Percentiles rank a stretch among this genome's conserved stretches.
These are phyloP conservation scores for Lentinula guzmanii DNA, from an alignment of 768 basidiomycete species.

Conservation along the genomic window DNA sequence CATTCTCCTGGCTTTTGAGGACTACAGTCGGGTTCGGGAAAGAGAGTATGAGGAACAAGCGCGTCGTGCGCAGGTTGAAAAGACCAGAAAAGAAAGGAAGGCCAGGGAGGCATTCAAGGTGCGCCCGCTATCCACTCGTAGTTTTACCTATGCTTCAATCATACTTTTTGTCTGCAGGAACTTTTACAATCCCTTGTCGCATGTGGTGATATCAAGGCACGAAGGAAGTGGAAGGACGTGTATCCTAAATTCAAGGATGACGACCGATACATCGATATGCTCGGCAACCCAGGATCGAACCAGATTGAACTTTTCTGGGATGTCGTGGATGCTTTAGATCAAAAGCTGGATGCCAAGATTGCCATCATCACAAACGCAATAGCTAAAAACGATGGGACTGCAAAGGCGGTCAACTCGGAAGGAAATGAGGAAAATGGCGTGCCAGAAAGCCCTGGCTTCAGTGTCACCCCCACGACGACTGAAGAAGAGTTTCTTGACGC, in stretches of 20 bases:
- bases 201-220: slow-evolving; percentile 64
- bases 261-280: slow-evolving; percentile 77
- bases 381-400: slow-evolving; percentile 37
- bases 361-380: slow-evolving; percentile 60
- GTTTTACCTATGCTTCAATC: not conserved
- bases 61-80: slow-evolving; percentile 74
- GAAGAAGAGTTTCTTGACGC: slow-evolving; percentile 57
- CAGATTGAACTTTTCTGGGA: slow-evolving; percentile 98
- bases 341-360: slow-evolving; percentile 76
- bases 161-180: slow-evolving; percentile 33
- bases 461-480: slow-evolving; percentile 50
- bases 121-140: slow-evolving; percentile 8
- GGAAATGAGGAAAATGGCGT: slow-evolving; percentile 12
- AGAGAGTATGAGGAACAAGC: slow-evolving; percentile 88
- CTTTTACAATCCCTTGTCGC: slow-evolving; percentile 68
- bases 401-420: slow-evolving; percentile 23
- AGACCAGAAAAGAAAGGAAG: slow-evolving; percentile 79
- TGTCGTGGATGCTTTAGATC: slow-evolving; percentile 79
- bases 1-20: slow-evolving; percentile 89
- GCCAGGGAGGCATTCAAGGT: slow-evolving; percentile 90
- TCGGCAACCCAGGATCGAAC: slow-evolving; percentile 91
- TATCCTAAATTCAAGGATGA: slow-evolving; percentile 76
- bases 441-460: slow-evolving; percentile 22
- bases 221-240: slow-evolving; percentile 88
- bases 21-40: slow-evolving; percentile 86